Evolutionary conservation across 2,329 filamentous ascomycete species (phyloP), one percentile per base, ranked within the genome.

Genomic region (Sphaerulina musiva): DNA sequence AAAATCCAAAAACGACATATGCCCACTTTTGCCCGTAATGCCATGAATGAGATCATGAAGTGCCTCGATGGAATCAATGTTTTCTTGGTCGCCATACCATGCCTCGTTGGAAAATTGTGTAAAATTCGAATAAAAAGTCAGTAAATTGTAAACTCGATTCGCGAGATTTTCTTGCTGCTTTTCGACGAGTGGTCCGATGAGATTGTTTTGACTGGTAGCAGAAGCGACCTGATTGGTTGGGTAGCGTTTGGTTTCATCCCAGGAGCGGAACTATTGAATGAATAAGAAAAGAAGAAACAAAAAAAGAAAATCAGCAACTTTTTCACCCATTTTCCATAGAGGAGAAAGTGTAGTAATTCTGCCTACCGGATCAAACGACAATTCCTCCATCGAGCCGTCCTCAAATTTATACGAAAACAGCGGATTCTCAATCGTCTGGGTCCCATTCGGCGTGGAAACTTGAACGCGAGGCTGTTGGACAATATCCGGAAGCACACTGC

Each of bases 71-170:
- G 84, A 87, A 66, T 88, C 85, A 48, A 78, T 78, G 10, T 74
- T 74, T 6, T 55, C 52, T 46, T 76, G 73, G 11, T 72, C 72
- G 3, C 73, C 70, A 23, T 62, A 61, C 78, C 80, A 84, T 1
- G 78, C 80, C 65, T 87, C 83, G 64, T 84, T 90, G 62, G 84
- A 83, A 65, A 89, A 87, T 12, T 79, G 74, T 12, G 80, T 80
- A 65, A 84, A 88, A 60, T 87, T 80, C 44, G 79, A 74, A 66
- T 87, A 88, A 54, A 79, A 81, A 7, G 83, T 81, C 58, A 87
- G 80, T 1, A 89, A 74, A 48, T 81, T 83, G 62, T 83, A 85
- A 1, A 90, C 74, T 10, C 87, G 78, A 76, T 63, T 67, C 32
- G 83, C 79, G 38, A 84, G 76, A 77, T 77, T 2, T 73, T 68